phyloP scores from a whole-genome alignment of 305 asterid genomes.

The Fraxinus floribunda region DNA sequence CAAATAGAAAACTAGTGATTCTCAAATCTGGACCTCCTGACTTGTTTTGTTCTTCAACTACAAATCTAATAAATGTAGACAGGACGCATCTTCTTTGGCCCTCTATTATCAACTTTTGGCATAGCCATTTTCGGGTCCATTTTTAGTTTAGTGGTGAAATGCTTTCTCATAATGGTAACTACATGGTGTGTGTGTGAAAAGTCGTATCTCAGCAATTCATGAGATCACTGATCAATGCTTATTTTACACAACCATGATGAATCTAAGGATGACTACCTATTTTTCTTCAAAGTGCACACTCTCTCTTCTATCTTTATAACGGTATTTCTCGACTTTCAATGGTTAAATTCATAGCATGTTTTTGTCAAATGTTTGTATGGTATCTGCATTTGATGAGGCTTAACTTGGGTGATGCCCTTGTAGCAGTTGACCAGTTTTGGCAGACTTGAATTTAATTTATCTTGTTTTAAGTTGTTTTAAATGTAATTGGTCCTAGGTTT shows the following conservation, averaged over 20 bases:
- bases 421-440: constrained; percentile 6
- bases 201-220: background rate
- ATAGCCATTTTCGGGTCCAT: background rate
- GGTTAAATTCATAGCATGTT: background rate
- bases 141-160: background rate
- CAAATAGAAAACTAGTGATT: background rate
- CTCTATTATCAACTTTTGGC: background rate
- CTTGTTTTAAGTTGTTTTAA: background rate
- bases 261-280: background rate
- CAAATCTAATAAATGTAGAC: background rate
- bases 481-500: background rate
- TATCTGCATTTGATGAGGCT: background rate
- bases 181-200: background rate
- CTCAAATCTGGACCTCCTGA: background rate
- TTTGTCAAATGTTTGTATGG: background rate
- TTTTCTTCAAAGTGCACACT: constrained; percentile 9
- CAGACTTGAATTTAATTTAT: background rate
- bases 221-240: background rate
- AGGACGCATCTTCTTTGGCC: background rate
- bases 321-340: background rate
- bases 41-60: background rate
- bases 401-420: background rate
- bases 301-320: background rate
- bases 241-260: background rate
- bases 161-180: background rate